phyloP scores from a whole-genome alignment of 345 rosid genomes.

The Citrus mangshanensis region DNA sequence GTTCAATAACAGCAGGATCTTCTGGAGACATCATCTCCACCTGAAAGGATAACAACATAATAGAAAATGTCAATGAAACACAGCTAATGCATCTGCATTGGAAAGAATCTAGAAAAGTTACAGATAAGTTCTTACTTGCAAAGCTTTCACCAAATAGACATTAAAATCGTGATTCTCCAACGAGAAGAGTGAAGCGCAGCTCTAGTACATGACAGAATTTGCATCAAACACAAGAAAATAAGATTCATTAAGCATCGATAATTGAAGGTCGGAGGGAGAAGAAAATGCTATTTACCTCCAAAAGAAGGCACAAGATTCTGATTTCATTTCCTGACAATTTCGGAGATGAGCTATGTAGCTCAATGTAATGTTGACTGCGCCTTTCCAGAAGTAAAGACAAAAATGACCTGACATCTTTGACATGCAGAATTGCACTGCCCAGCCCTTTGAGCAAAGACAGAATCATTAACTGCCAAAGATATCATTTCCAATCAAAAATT shows the following conservation, averaged over 20 bases:
- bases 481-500: slow-evolving; percentile 11
- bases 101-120: slow-evolving; percentile 8
- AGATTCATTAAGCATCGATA: slow-evolving; percentile 3
- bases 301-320: slow-evolving; percentile 67
- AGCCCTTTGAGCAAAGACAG: slow-evolving; percentile 72
- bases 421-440: slow-evolving; percentile 50
- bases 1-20: slow-evolving; percentile 55
- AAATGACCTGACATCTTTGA: slow-evolving; percentile 52
- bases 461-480: slow-evolving; percentile 61
- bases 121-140: slow-evolving; percentile 56
- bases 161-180: slow-evolving; percentile 35
- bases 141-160: slow-evolving; percentile 51
- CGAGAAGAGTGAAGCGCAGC: slow-evolving; percentile 44
- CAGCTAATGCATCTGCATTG: not conserved
- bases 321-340: slow-evolving; percentile 60
- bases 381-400: slow-evolving; percentile 63
- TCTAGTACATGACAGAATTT: slow-evolving; percentile 41
- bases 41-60: slow-evolving; percentile 44
- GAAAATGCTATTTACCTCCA: slow-evolving; percentile 59
- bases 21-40: slow-evolving; percentile 44
- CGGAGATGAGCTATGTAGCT: slow-evolving; percentile 37
- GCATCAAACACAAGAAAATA: slow-evolving; percentile 7
- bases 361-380: slow-evolving; percentile 42
- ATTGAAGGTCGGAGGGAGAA: not conserved
- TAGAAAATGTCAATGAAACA: not conserved